phyloP scores from a whole-genome alignment of 2,329 filamentous ascomycete genomes.

The Colletotrichum melonis region DNA sequence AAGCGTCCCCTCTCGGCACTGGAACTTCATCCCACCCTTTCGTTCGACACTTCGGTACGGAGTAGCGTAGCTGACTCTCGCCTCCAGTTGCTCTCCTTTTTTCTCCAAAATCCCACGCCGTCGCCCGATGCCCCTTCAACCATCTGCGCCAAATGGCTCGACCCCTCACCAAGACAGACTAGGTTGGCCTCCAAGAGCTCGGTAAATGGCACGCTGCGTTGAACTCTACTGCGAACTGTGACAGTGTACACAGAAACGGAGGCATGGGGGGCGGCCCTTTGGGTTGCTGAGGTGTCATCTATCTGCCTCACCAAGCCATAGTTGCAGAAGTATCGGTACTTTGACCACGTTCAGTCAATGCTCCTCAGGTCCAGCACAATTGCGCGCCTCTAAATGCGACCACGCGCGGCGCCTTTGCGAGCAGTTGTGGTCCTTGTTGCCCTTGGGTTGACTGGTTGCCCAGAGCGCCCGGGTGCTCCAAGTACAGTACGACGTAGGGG shows the following conservation, averaged over 20 bases:
- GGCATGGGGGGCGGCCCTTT: slow-evolving; percentile 20
- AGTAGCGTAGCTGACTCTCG: not conserved
- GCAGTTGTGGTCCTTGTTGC: not conserved
- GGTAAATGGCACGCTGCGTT: slow-evolving; percentile 27
- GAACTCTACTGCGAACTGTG: slow-evolving; percentile 6
- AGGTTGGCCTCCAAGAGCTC: slow-evolving; percentile 19
- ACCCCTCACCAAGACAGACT: slow-evolving; percentile 13
- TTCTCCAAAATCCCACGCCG: not conserved
- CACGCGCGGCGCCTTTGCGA: slow-evolving; percentile 14
- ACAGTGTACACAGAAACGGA: not conserved
- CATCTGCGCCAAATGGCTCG: slow-evolving; percentile 2
- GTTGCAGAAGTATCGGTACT: slow-evolving; percentile 32
- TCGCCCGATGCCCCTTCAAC: not conserved
- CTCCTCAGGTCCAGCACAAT: slow-evolving; percentile 4
- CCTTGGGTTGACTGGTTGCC: slow-evolving; percentile 11
- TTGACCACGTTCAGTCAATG: slow-evolving; percentile 7
- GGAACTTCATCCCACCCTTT: slow-evolving; percentile 1
- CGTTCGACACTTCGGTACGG: not conserved
- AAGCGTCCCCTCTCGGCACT: slow-evolving; percentile 2
- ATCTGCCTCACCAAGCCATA: slow-evolving; percentile 18
- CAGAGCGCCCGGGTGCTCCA: slow-evolving; percentile 16
- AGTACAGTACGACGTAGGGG: slow-evolving; percentile 10
- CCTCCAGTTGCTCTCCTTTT: slow-evolving; percentile 2
- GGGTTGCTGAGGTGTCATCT: slow-evolving; percentile 28
- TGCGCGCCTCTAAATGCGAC: slow-evolving; percentile 27